These are phyloP conservation scores for Brasilioporus rufonigricans DNA, from an alignment of 768 basidiomycete species.

Conservation along the genomic window DNA sequence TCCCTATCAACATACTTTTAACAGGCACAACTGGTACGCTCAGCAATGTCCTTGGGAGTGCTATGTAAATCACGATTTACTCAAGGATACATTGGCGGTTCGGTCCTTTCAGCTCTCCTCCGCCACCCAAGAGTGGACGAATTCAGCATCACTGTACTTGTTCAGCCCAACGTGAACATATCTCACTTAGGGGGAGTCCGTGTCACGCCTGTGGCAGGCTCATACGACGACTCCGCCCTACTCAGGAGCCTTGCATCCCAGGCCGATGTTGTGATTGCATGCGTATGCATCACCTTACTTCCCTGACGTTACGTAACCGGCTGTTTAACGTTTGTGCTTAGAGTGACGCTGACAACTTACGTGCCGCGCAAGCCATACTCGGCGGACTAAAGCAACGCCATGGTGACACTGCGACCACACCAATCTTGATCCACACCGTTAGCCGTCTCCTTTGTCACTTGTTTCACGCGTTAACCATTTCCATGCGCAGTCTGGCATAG, in stretches of 20 bases:
- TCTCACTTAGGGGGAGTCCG: background rate
- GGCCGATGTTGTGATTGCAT: slow-evolving; percentile 42
- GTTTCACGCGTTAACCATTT: slow-evolving; percentile 11
- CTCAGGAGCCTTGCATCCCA: slow-evolving; percentile 42
- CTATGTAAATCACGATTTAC: background rate
- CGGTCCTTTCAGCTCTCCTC: slow-evolving; percentile 47
- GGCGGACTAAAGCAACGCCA: slow-evolving; percentile 47
- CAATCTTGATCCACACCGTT: slow-evolving; percentile 61
- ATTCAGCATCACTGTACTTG: slow-evolving; percentile 45
- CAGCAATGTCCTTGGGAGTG: background rate
- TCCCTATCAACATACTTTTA: slow-evolving; percentile 12
- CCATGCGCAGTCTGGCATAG: slow-evolving; percentile 45
- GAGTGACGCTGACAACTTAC: slow-evolving; percentile 45
- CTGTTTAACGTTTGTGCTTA: slow-evolving; percentile 10
- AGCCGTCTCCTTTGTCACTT: slow-evolving; percentile 14
- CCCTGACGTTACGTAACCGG: background rate
- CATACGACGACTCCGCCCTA: slow-evolving; percentile 38
- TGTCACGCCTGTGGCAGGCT: slow-evolving; percentile 35
- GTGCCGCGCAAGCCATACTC: slow-evolving; percentile 43
- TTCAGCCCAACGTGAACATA: slow-evolving; percentile 42
- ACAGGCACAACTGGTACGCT: slow-evolving; percentile 22
- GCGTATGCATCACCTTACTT: slow-evolving; percentile 22
- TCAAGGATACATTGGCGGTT: slow-evolving; percentile 56
- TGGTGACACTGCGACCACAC: slow-evolving; percentile 36
- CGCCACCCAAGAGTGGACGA: slow-evolving; percentile 39